A percentile compares a stretch with the other conserved stretches of the same genome.
These are phyloP conservation scores for Coprinopsis cinerea DNA, from an alignment of 768 basidiomycete genomes.

Conservation along the genomic window DNA sequence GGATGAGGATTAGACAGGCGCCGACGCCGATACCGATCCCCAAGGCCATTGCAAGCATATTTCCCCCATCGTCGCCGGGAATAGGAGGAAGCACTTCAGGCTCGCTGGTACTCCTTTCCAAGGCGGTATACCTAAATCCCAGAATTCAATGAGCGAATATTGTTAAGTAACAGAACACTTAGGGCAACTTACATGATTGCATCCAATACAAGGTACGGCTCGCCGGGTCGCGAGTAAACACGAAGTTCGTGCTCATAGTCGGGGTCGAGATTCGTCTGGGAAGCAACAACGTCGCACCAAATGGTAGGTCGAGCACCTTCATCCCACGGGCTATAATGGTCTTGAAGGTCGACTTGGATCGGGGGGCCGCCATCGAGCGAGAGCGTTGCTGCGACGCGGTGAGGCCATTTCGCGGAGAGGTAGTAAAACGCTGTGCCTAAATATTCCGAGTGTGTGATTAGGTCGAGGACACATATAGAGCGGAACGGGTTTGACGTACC, in stretches of 20 bases:
- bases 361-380: neutral
- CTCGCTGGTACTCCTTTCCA: neutral
- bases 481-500: neutral
- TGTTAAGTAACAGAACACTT: neutral
- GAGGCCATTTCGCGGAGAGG: conserved; percentile 35
- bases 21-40: neutral
- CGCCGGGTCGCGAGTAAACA: neutral
- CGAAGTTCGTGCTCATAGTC: neutral
- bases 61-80: too few species aligned
- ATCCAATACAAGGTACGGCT: neutral
- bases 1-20: neutral
- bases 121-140: neutral
- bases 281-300: neutral
- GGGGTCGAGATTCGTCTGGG: neutral
- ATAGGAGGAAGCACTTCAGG: neutral
- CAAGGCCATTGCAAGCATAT: neutral
- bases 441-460: neutral
- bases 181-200: neutral
- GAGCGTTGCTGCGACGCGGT: conserved; percentile 7
- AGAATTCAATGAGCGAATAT: neutral
- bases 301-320: neutral
- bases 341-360: neutral
- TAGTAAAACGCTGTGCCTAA: conserved; percentile 34
- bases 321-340: neutral
- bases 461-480: neutral